Conservation (phyloP, 1,139 yeast species). For the Kurtzmaniella quercitrusa region DNA sequence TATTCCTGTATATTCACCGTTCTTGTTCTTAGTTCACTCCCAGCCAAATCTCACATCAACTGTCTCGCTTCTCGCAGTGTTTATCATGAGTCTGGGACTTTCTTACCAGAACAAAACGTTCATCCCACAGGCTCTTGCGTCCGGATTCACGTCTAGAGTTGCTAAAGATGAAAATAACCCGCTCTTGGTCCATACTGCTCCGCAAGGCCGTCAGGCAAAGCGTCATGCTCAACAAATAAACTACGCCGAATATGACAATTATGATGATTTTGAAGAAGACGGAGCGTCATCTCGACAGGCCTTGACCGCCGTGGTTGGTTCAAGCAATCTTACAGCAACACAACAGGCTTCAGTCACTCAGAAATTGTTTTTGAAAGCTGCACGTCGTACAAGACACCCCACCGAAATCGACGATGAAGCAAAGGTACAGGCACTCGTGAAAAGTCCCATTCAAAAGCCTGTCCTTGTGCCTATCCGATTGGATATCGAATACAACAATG, state of each 20-base stretch:
- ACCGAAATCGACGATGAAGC: slow-evolving; percentile 16
- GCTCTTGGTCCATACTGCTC: slow-evolving; percentile 61
- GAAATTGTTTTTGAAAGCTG: slow-evolving; percentile 31
- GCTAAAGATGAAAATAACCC: slow-evolving; percentile 59
- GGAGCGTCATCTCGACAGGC: slow-evolving; percentile 15
- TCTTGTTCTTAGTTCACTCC: neutral
- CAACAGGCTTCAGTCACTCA: slow-evolving; percentile 16
- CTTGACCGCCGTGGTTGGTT: slow-evolving; percentile 16
- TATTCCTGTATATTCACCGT: neutral
- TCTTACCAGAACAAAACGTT: slow-evolving; percentile 21
- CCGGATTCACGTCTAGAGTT: slow-evolving; percentile 65
- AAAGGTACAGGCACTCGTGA: slow-evolving; percentile 3
- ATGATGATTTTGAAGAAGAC: slow-evolving; percentile 64
- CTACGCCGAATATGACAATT: slow-evolving; percentile 71
- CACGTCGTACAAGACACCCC: slow-evolving; percentile 29
- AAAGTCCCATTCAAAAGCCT: slow-evolving; percentile 18
- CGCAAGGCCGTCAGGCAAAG: slow-evolving; percentile 74
- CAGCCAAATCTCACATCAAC: no score
- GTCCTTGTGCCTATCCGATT: slow-evolving; percentile 73
- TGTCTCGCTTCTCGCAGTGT: neutral
- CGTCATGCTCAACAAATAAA: slow-evolving; percentile 70
- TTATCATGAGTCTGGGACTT: slow-evolving; percentile 11
- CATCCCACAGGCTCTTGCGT: slow-evolving; percentile 71
- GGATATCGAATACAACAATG: slow-evolving; percentile 65
- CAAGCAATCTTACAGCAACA: slow-evolving; percentile 21